A percentile compares a stretch with the other conserved stretches of the same genome.
Conservation (phyloP, 352 stramenopile species). For the Thraustochytrium sp. region DNA sequence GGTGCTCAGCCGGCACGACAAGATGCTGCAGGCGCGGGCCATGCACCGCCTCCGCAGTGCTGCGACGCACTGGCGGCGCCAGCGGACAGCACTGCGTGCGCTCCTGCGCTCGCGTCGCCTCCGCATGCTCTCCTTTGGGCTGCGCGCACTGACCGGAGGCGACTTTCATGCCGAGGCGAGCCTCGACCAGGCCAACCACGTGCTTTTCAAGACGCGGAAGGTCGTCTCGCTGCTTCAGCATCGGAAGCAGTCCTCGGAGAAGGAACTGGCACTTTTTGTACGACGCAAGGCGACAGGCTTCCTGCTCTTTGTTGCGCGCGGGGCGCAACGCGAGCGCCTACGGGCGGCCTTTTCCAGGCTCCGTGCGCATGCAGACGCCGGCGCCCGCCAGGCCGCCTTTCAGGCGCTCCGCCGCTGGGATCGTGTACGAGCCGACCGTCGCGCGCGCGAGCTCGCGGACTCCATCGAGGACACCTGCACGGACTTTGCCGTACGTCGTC, state of each 20-base stretch:
- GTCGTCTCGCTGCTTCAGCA: background rate
- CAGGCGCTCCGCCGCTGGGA: background rate
- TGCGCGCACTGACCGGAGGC: background rate
- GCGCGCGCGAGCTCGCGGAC: background rate
- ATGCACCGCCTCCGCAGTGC: background rate
- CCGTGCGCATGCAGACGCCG: background rate
- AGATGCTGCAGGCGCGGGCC: background rate
- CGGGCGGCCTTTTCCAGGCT: background rate
- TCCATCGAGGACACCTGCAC: conserved; percentile 11
- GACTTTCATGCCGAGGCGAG: background rate
- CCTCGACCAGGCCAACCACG: background rate
- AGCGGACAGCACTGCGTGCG: background rate
- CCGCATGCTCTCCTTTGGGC: background rate
- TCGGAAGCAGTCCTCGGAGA: background rate
- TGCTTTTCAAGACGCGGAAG: background rate
- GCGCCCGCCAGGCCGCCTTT: background rate
- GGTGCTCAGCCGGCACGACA: background rate
- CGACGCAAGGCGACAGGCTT: no score
- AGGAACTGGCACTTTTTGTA: no score
- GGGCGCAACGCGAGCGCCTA: background rate
- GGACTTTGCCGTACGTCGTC: background rate
- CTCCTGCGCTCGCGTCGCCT: background rate
- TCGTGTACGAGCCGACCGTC: background rate
- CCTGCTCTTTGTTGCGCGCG: background rate
- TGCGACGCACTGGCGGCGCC: background rate